Percentiles rank a stretch among this genome's conserved stretches.
Evolutionary conservation across 805 yeast species (phyloP).

Genomic region (Wickerhamiella alocasiicola): DNA sequence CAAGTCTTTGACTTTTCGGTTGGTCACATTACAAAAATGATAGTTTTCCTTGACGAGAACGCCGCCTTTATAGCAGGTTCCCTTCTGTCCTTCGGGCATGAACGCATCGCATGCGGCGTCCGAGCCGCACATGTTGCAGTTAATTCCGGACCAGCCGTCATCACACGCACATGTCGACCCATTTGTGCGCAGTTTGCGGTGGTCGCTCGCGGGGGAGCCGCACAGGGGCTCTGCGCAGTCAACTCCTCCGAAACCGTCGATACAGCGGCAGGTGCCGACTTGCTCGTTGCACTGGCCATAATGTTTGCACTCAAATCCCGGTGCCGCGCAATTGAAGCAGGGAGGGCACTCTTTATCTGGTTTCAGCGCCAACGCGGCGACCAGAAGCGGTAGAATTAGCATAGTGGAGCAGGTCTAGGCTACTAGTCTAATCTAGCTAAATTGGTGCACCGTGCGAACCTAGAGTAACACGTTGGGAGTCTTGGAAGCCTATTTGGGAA

Average conservation of each 20-base stretch:
- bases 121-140: constrained; percentile 67
- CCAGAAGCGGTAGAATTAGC: constrained; percentile 1
- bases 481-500: too few species aligned
- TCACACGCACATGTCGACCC: constrained; percentile 56
- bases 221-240: constrained; percentile 84
- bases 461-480: too few species aligned
- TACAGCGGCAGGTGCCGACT: constrained; percentile 87
- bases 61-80: constrained; percentile 84
- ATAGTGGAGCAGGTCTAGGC: too few species aligned
- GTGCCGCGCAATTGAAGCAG: constrained; percentile 88
- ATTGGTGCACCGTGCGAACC: too few species aligned
- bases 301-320: constrained; percentile 81
- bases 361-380: not conserved
- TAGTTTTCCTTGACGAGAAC: constrained; percentile 65
- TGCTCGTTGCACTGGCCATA: constrained; percentile 77
- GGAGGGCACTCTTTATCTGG: constrained; percentile 30
- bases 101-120: constrained; percentile 74
- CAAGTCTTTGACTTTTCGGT: constrained; percentile 64
- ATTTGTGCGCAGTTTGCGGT: constrained; percentile 44
- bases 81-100: constrained; percentile 68
- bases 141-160: constrained; percentile 87
- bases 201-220: constrained; percentile 62
- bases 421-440: too few species aligned
- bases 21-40: constrained; percentile 93
- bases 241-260: constrained; percentile 84